Evolutionary conservation across 176 grass and related monocot species (phyloP).

Genomic region (Thinopyrum elongatum): DNA sequence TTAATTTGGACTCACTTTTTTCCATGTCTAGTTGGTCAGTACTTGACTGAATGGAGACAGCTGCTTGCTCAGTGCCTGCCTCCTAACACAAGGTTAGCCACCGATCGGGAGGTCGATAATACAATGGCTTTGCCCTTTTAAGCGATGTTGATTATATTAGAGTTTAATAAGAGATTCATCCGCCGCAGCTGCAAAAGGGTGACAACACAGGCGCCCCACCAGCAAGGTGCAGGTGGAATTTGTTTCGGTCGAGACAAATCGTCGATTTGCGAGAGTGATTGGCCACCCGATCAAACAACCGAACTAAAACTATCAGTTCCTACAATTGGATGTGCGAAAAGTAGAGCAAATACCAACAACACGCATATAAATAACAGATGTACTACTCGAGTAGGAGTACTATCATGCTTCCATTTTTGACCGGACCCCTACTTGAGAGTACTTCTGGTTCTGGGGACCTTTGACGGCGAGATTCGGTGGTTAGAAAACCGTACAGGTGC

Average conservation of each 20-base stretch:
- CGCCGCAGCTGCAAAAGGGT: not conserved
- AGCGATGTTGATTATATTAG: not conserved
- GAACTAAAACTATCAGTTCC: not conserved
- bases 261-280: not conserved
- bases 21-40: not conserved
- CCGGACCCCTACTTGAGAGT: not conserved
- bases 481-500: not conserved
- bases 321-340: not conserved
- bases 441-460: not conserved
- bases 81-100: not conserved
- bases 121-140: not conserved
- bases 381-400: not conserved
- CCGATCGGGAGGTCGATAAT: not conserved
- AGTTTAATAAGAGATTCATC: not conserved
- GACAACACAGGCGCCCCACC: not conserved
- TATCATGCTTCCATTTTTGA: not conserved
- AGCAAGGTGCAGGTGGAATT: not conserved
- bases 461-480: not conserved
- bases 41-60: not conserved
- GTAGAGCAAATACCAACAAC: not conserved
- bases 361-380: not conserved
- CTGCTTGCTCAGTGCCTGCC: not conserved
- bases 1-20: not conserved
- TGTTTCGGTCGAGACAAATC: not conserved
- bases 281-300: not conserved